phyloP scores from a whole-genome alignment of 345 rosid species.

The Eucalyptus guilfoylei region DNA sequence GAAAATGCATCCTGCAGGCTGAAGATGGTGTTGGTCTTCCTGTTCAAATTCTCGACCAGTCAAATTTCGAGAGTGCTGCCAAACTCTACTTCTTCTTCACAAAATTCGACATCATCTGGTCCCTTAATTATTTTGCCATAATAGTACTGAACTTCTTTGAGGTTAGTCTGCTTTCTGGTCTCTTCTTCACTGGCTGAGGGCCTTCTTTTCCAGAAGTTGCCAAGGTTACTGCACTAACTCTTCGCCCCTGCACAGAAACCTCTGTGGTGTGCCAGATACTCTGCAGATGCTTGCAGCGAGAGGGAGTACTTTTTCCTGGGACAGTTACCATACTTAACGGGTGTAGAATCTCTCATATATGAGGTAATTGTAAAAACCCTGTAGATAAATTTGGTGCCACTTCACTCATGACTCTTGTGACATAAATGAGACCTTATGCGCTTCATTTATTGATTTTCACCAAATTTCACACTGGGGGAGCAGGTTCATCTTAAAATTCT shows the following conservation, averaged over 20 bases:
- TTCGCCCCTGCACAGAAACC: slow-evolving; percentile 54
- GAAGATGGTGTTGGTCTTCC: slow-evolving; percentile 94
- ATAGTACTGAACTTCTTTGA: slow-evolving; percentile 71
- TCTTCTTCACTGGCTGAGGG: not conserved
- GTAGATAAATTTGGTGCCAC: not conserved
- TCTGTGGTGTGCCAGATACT: slow-evolving; percentile 52
- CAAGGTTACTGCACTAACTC: not conserved
- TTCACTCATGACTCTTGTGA: not conserved
- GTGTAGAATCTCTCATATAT: slow-evolving; percentile 49
- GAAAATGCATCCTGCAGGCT: slow-evolving; percentile 36
- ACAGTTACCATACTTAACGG: slow-evolving; percentile 77
- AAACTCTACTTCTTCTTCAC: slow-evolving; percentile 54
- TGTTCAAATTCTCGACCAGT: slow-evolving; percentile 69
- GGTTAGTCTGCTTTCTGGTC: slow-evolving; percentile 23
- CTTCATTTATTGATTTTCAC: not conserved
- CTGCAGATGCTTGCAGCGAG: slow-evolving; percentile 49
- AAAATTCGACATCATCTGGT: slow-evolving; percentile 63
- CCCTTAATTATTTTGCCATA: slow-evolving; percentile 78
- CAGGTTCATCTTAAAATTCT: not conserved
- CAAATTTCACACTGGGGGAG: not conserved
- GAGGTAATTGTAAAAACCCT: slow-evolving; percentile 39
- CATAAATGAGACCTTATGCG: not conserved
- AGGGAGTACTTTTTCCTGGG: slow-evolving; percentile 78
- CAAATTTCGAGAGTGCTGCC: slow-evolving; percentile 51
- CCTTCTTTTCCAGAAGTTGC: not conserved